Base-by-base conservation (phyloP, 1,139 yeast genomes). In the Scheffersomyces illinoinensis region DNA sequence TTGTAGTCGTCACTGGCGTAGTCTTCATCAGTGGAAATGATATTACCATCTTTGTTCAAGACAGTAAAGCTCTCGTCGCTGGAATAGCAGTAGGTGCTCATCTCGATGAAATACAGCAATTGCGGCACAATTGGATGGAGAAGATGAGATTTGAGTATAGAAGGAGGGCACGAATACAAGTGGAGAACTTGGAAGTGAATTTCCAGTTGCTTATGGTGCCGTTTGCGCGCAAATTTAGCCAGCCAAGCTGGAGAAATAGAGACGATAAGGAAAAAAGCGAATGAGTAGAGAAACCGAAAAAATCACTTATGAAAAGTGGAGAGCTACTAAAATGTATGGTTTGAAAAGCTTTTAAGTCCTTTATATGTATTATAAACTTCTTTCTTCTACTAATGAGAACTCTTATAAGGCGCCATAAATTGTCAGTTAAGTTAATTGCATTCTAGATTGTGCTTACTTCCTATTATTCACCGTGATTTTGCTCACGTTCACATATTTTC, bases 21-120 rank as follows among this genome's bases (percentile, higher is more conserved):
- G 17, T 63, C 66, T 12, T 59, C 63, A n/a, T 63, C 66, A 2
- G 66, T 61, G 47, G 64, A 61, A 12, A 64, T 49, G 33, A 63
- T 56, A 48, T 24, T 48, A 6, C 58, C 64, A n/a, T 61, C 62
- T 5, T 59, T 53, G 26, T 61, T 58, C 24, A 62, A 33, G 14
- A 59, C n/a, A 17, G 57, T 57, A 52, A 61, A 60, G 8, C 57
- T 57, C 33, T 58, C 59, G 1, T 54, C 47, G 43, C 51, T 48
- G 7, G 51, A 24, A 20, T 20, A 48, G 8, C n/a, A 14, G 24
- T 17, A 48, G 14, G 24, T 48, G n/a, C 51, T 24, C 51, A 48
- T 48, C n/a, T 7, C 12, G 8, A 48, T 48, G 43, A 24, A 24
- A 5, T 24, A 24, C 10, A 24, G 17, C 43, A 33, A 33, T 33